Evolutionary conservation across 2,329 filamentous ascomycete species (phyloP), one percentile per base, ranked within the genome.

Genomic region (Dactylonectria estremocensis): DNA sequence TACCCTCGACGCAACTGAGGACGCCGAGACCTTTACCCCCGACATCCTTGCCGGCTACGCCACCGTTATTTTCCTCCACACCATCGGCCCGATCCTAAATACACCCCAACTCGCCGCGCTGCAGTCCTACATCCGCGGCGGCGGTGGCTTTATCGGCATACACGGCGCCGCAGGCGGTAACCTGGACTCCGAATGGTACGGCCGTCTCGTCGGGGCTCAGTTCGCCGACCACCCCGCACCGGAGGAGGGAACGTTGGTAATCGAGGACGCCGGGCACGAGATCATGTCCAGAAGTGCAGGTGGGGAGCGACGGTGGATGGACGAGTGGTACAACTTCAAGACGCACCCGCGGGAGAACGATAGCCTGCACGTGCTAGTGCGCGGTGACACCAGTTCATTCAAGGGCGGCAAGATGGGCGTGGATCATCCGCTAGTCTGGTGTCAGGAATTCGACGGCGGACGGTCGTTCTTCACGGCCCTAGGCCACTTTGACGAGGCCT

Each of bases 251-350:
- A 53, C 18, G 5, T 35, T 72, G 0, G 10, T 16, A 0, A 7
- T 69, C 2, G 70, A 72, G 6, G 53, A 5, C 4, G 3, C 16
- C 0, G 24, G 5, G 0, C 70, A 72, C 35, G 68, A 31, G 8
- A 62, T 72, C 2, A 72, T 55, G 8, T 2, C 8, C 0, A 8
- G 10, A 0, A 3, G n/a, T 0, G 1, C 3, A 40, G 11, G 0
- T 0, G 14, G 31, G 1, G 63, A 37, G 1, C 64, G 63, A 2
- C 28, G 45, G 0, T 72, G 70, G 70, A 70, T 58, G 0, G 70
- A 72, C 3, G 70, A 72, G 22, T 61, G 45, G 0, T 72, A 72
- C 11, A 69, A 50, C 0, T 72, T 72, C 37, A 69, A 53, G 10
- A 63, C 55, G 1, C 61, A 70, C 1, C 64, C 68, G 0, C 10